phyloP scores from a whole-genome alignment of 2,329 filamentous ascomycete species.

The Penicillium sp. region DNA sequence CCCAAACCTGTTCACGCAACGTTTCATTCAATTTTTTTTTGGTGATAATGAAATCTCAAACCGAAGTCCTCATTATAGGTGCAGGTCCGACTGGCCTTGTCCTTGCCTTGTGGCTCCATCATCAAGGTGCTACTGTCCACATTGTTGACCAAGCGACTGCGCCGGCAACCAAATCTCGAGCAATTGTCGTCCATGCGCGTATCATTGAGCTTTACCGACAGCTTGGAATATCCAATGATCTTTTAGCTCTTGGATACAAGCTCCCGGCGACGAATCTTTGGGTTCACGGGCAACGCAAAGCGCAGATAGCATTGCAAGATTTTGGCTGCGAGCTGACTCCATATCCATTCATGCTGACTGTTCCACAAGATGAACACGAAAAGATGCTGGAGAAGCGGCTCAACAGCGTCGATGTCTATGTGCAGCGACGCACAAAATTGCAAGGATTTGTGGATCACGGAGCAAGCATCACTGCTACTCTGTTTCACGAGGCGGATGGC shows the following conservation, averaged over 20 bases:
- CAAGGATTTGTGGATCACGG: slow-evolving; percentile 27
- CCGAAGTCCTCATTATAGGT: slow-evolving; percentile 32
- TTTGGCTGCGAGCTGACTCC: slow-evolving; percentile 30
- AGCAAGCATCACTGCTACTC: slow-evolving; percentile 24
- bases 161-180: slow-evolving; percentile 39
- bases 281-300: slow-evolving; percentile 24
- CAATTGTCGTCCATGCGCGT: slow-evolving; percentile 52
- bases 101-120: slow-evolving; percentile 33
- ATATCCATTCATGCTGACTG: slow-evolving; percentile 32
- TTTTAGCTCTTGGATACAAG: slow-evolving; percentile 41
- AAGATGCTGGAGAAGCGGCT: slow-evolving; percentile 29
- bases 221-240: slow-evolving; percentile 41
- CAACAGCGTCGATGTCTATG: slow-evolving; percentile 27
- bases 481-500: slow-evolving; percentile 14
- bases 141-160: slow-evolving; percentile 51
- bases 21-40: not conserved
- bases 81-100: slow-evolving; percentile 35
- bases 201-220: slow-evolving; percentile 55
- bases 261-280: slow-evolving; percentile 44
- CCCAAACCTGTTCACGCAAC: not conserved
- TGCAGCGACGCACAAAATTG: slow-evolving; percentile 31
- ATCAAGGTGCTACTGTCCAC: slow-evolving; percentile 27
- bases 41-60: slow-evolving; percentile 1
- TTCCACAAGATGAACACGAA: slow-evolving; percentile 34
- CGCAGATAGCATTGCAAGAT: slow-evolving; percentile 26